Conservation (phyloP, 108 stramenopile genomes). For the Nitzschia putrida region DNA sequence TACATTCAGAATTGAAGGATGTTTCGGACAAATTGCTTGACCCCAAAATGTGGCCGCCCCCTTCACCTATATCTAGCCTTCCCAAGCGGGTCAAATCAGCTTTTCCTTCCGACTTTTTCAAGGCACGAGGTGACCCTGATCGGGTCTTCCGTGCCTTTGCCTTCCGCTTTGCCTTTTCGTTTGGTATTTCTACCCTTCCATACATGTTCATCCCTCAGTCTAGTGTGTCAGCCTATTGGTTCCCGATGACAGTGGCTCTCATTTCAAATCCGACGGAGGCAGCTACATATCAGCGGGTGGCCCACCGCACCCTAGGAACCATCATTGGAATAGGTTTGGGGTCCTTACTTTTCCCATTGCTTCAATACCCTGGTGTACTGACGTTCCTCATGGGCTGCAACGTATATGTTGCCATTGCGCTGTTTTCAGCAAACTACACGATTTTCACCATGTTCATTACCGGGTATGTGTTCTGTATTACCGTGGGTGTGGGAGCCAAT, state of each 20-base stretch:
- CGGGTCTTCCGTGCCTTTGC: not conserved
- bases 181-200: not conserved
- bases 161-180: slow-evolving; percentile 2
- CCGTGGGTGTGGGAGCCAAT: slow-evolving; percentile 4
- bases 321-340: slow-evolving; percentile 2
- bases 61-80: not conserved
- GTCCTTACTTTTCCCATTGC: not conserved
- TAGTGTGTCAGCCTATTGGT: not conserved
- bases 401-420: not conserved
- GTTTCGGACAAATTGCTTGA: not conserved
- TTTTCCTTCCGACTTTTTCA: not conserved
- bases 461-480: slow-evolving; percentile 6
- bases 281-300: slow-evolving; percentile 6
- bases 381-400: slow-evolving; percentile 1
- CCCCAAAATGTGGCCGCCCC: not conserved
- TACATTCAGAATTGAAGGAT: not conserved
- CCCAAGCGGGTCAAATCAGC: slow-evolving; percentile 1
- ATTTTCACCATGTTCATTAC: slow-evolving; percentile 5
- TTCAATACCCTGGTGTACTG: not conserved
- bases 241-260: slow-evolving; percentile 12
- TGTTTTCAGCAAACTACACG: slow-evolving; percentile 5
- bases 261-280: not conserved
- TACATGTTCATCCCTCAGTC: not conserved
- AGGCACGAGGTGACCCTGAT: not conserved
- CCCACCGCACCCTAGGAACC: slow-evolving; percentile 3